Conservation (phyloP, 2,329 filamentous ascomycete species). For the Akanthomyces muscarius region DNA sequence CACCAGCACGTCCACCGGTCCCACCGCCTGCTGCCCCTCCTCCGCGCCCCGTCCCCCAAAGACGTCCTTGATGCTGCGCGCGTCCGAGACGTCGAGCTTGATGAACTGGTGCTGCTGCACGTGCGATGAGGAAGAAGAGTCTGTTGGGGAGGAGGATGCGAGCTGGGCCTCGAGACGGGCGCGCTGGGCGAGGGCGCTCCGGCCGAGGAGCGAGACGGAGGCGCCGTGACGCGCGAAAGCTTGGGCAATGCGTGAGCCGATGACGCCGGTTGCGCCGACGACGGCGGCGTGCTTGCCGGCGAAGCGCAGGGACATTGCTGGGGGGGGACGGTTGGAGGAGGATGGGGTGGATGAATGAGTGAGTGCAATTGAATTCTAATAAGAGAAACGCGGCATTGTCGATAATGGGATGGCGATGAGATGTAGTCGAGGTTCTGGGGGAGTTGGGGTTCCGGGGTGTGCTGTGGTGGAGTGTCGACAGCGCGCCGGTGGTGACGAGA, state of each 20-base stretch:
- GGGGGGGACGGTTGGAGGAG: slow-evolving; percentile 38
- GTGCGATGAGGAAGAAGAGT: slow-evolving; percentile 13
- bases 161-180: slow-evolving; percentile 36
- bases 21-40: slow-evolving; percentile 22
- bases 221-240: slow-evolving; percentile 62
- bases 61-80: slow-evolving; percentile 28
- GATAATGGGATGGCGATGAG: no score
- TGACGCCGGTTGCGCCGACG: slow-evolving; percentile 67
- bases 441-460: no score
- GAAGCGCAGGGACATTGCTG: slow-evolving; percentile 33
- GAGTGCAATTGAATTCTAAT: no score
- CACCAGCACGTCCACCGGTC: slow-evolving; percentile 57
- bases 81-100: slow-evolving; percentile 30
- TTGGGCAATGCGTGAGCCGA: slow-evolving; percentile 63
- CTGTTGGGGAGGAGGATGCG: not conserved
- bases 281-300: slow-evolving; percentile 54
- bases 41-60: slow-evolving; percentile 22
- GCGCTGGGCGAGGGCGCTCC: slow-evolving; percentile 45
- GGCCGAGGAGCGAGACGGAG: slow-evolving; percentile 57
- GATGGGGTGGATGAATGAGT: slow-evolving; percentile 37
- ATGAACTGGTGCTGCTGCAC: slow-evolving; percentile 31
- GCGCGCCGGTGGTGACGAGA: no score
- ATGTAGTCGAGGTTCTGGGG: no score
- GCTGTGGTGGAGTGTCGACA: no score
- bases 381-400: no score